Evolutionary conservation across 805 yeast genomes (phyloP).

Genomic region (Scheffersomyces spartinae): DNA sequence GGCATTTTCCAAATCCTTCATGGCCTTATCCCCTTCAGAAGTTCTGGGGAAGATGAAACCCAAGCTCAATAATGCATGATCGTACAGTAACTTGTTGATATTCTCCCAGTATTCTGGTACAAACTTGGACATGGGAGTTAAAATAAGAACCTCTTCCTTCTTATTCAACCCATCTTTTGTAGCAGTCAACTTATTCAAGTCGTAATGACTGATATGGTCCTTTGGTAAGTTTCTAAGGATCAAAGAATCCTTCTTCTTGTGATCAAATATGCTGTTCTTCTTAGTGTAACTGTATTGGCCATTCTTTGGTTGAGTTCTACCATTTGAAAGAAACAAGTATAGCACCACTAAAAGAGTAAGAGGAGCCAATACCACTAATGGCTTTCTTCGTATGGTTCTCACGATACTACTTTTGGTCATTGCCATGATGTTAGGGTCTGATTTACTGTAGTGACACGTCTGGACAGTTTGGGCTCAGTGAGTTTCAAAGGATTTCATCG

Average conservation of each 20-base stretch:
- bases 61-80: conserved; percentile 72
- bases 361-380: conserved; percentile 36
- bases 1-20: conserved; percentile 61
- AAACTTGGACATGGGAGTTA: conserved; percentile 86
- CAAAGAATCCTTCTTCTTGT: conserved; percentile 37
- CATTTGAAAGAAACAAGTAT: conserved; percentile 25
- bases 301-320: conserved; percentile 9
- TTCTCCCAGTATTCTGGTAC: conserved; percentile 84
- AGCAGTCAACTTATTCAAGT: conserved; percentile 67
- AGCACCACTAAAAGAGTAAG: conserved; percentile 29
- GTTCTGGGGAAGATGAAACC: conserved; percentile 89
- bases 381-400: conserved; percentile 53
- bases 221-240: conserved; percentile 53
- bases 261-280: conserved; percentile 36
- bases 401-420: conserved; percentile 19
- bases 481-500: too few relatives aligned
- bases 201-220: conserved; percentile 73
- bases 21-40: conserved; percentile 69
- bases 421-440: conserved; percentile 6
- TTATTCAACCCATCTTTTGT: conserved; percentile 62
- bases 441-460: background rate
- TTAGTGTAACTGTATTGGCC: conserved; percentile 36
- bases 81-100: conserved; percentile 62
- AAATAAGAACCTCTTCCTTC: conserved; percentile 71
- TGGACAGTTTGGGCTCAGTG: background rate